Conservation (phyloP, 2,329 filamentous ascomycete species). For the Penicillium sp. region DNA sequence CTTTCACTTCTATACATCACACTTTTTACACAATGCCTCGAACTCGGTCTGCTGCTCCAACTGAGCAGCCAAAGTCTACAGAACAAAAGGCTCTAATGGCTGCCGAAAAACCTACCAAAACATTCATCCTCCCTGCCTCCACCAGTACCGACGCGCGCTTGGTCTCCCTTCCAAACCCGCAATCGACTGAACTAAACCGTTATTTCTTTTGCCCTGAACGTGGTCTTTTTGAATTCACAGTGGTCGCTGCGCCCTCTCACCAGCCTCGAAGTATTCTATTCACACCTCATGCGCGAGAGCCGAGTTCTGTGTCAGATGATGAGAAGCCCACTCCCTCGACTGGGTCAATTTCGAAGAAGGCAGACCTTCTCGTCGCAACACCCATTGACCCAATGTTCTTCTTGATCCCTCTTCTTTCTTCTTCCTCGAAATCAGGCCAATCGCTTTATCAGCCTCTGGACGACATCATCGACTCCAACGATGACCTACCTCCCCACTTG, state of each 20-base stretch:
- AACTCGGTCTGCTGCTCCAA: slow-evolving; percentile 28
- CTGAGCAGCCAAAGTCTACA: slow-evolving; percentile 15
- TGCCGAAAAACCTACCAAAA: slow-evolving; percentile 41
- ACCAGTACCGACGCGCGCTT: slow-evolving; percentile 56
- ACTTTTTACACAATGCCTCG: slow-evolving; percentile 31
- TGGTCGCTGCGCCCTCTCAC: slow-evolving; percentile 53
- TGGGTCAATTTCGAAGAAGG: slow-evolving; percentile 63
- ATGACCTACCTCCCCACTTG: slow-evolving; percentile 43
- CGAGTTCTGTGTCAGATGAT: slow-evolving; percentile 9
- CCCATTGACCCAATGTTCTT: slow-evolving; percentile 83
- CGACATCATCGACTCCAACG: slow-evolving; percentile 50
- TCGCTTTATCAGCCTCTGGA: slow-evolving; percentile 50
- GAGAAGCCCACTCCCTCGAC: slow-evolving; percentile 15
- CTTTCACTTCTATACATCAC: not conserved
- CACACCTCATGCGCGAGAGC: slow-evolving; percentile 28
- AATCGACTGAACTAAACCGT: slow-evolving; percentile 48
- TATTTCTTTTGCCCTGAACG: slow-evolving; percentile 61
- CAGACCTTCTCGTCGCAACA: slow-evolving; percentile 81
- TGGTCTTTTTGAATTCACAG: slow-evolving; percentile 64
- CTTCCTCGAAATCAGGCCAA: slow-evolving; percentile 45
- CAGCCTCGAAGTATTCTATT: slow-evolving; percentile 59
- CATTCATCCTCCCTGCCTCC: slow-evolving; percentile 60
- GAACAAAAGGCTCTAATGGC: slow-evolving; percentile 24
- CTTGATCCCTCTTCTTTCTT: slow-evolving; percentile 68
- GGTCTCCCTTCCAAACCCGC: slow-evolving; percentile 57